Evolutionary conservation across 23 red algal species (phyloP), one percentile per base, ranked within the genome.

Genomic region (Cyanidiococcus yangmingshanensis): DNA sequence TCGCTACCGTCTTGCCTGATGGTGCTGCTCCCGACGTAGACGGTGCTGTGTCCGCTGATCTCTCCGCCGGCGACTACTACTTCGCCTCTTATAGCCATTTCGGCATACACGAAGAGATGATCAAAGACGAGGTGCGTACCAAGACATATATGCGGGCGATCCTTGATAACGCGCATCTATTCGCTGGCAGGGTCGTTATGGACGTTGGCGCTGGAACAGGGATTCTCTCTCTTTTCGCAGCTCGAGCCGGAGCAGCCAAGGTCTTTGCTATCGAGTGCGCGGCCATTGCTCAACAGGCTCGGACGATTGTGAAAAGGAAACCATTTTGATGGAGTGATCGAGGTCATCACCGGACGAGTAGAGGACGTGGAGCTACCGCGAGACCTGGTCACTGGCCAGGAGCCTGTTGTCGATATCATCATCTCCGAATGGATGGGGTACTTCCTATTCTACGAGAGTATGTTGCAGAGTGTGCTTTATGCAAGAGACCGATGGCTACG

Each of bases 341-440:
- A 87, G 37, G 63, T 97, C 12, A 76, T 85, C 37, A 83, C 90
- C 74, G 76, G 78, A 59, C 90, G 88, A 68, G 83, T 97, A 34
- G 93, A 97, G 77, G 93, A 97, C 34, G 84, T 91, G 67, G 37
- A 89, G 77, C 76, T 97, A 2, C 79, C 88, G 21, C 74, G 68
- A 26, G 78, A 81, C 37, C 63, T 29, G 27, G 16, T 27, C 3
- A 71, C n/a, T 2, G 63, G 63, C 27, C 12, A 7, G 27, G 63
- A 71, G 63, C 21, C 32, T 25, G 76, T 88, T 37, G 93, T 97
- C 16, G 93, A 97, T 58, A 89, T 97, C 74, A 97, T 97, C 67
- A 88, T 97, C 38, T 90, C 87, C 21, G 93, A 97, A 59, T 97
- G 93, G 93, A 97, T 97, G 93, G 93, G 93, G 0, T 97, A 97